Conservation (phyloP, 352 stramenopile species). For the Plasmopara halstedii region DNA sequence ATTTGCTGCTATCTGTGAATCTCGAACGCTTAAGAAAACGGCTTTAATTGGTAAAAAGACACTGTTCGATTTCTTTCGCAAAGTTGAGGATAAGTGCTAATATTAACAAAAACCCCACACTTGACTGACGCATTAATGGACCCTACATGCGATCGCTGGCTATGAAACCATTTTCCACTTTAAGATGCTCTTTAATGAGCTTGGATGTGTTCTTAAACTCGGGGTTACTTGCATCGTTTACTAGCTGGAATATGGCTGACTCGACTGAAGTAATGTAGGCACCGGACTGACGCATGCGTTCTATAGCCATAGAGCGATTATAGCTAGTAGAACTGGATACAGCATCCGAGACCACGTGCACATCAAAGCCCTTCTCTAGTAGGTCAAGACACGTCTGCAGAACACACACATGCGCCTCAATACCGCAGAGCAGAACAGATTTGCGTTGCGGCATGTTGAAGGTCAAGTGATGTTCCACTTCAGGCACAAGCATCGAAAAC, state of each 20-base stretch:
- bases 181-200: slow-evolving; percentile 92
- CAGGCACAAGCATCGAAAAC: slow-evolving; percentile 97
- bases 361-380: slow-evolving; percentile 92
- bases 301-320: slow-evolving; percentile 90
- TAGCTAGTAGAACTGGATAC: slow-evolving; percentile 86
- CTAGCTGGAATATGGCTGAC: slow-evolving; percentile 93
- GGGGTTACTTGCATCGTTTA: slow-evolving; percentile 84
- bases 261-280: slow-evolving; percentile 95
- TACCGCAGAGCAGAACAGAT: slow-evolving; percentile 94
- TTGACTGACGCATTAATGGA: not conserved
- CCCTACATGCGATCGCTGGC: slow-evolving; percentile 5
- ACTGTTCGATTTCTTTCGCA: slow-evolving; percentile 44
- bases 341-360: slow-evolving; percentile 95
- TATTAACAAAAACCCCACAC: slow-evolving; percentile 1
- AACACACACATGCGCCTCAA: slow-evolving; percentile 94
- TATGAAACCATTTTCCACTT: slow-evolving; percentile 54
- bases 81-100: slow-evolving; percentile 8
- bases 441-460: slow-evolving; percentile 37
- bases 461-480: slow-evolving; percentile 82
- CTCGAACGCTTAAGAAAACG: too few species aligned
- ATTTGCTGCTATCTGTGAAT: slow-evolving; percentile 5
- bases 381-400: slow-evolving; percentile 96
- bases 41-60: slow-evolving; percentile 21
- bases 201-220: slow-evolving; percentile 92
- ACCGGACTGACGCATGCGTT: slow-evolving; percentile 89